Percentiles rank a stretch among this genome's conserved stretches.
phyloP scores from a whole-genome alignment of 73 alveolate genomes.

The Paramecium octaurelia region DNA sequence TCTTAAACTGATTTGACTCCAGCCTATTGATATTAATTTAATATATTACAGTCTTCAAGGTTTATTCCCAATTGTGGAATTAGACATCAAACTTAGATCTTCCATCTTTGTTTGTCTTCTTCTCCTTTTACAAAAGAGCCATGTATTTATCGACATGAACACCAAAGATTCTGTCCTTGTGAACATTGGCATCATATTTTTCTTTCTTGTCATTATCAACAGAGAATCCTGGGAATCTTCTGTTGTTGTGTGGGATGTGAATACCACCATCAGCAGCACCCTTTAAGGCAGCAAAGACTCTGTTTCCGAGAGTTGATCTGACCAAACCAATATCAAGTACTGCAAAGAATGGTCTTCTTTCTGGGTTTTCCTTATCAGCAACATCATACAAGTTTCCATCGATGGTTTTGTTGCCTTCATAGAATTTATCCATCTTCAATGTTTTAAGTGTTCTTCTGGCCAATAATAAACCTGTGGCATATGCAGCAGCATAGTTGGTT shows the following conservation, averaged over 20 bases:
- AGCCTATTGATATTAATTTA: not conserved
- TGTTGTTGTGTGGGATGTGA: slow-evolving; percentile 97
- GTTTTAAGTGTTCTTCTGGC: slow-evolving; percentile 97
- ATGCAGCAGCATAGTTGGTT: slow-evolving; percentile 99
- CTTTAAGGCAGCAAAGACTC: slow-evolving; percentile 99
- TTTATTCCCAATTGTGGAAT: slow-evolving; percentile 90
- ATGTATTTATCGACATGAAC: slow-evolving; percentile 95
- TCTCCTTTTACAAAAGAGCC: slow-evolving; percentile 86
- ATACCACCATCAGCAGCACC: slow-evolving; percentile 99
- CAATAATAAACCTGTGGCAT: slow-evolving; percentile 99
- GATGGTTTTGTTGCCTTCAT: slow-evolving; percentile 88
- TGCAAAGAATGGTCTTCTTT: slow-evolving; percentile 98
- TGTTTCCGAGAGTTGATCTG: slow-evolving; percentile 99
- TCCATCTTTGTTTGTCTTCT: slow-evolving; percentile 43
- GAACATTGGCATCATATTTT: slow-evolving; percentile 90
- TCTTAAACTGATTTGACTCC: slow-evolving; percentile 86
- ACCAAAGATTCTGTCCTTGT: slow-evolving; percentile 98
- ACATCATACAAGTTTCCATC: slow-evolving; percentile 95
- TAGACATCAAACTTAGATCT: slow-evolving; percentile 79
- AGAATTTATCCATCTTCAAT: slow-evolving; percentile 89
- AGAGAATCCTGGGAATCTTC: slow-evolving; percentile 98
- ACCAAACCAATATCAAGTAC: slow-evolving; percentile 98
- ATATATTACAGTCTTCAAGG: slow-evolving; percentile 68
- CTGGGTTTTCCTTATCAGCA: slow-evolving; percentile 69
- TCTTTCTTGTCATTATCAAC: slow-evolving; percentile 86